Evolutionary conservation across 2,329 filamentous ascomycete species (phyloP), one percentile per base, ranked within the genome.

Genomic region (Fusarium floridanum): DNA sequence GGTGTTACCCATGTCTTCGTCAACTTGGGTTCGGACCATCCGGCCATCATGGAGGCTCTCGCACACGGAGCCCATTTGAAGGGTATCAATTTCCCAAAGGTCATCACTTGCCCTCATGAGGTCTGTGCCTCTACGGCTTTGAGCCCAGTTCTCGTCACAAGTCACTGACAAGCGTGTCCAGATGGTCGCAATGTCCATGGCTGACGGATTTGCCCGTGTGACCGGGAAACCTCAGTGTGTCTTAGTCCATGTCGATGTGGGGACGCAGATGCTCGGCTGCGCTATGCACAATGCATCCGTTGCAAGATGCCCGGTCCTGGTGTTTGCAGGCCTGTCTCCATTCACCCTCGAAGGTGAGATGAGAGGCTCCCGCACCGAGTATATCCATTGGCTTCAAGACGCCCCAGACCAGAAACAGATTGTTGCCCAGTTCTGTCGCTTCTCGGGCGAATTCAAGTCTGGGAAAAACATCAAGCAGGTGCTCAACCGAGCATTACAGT

Each of bases 381-480:
- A 94, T 81, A 95, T 95, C 72, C 93, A 95, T 80, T 95, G 93
- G 93, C 91, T 95, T 53, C 93, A 95, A 79, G 92, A 95, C 81
- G 92, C 94, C 8, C 93, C 92, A 0, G 93, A 95, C 77, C 93
- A 95, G 83, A 94, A 92, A 81, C 88, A 91, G 79, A 95, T 97
- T 70, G 86, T 97, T 6, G 86, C 89, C 0, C 94, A 97, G 83
- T 97, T 97, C 82, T 97, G 95, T 80, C 89, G 94, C 12, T 97
- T 96, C 79, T 85, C 91, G 0, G 93, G 88, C 10, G 95, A 97
- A 84, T 91, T 97, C 82, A 95, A 94, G 83, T 92, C 92, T 4
- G 94, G 94, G 12, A 90, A 89, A 80, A 97, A 97, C 78, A 89
- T 97, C 73, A 97, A 97, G 86, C 94, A 97, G 84, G 91, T 97